These are phyloP conservation scores for Chamaecrista fasciculata DNA, from an alignment of 306 rosid species.

Conservation along the genomic window DNA sequence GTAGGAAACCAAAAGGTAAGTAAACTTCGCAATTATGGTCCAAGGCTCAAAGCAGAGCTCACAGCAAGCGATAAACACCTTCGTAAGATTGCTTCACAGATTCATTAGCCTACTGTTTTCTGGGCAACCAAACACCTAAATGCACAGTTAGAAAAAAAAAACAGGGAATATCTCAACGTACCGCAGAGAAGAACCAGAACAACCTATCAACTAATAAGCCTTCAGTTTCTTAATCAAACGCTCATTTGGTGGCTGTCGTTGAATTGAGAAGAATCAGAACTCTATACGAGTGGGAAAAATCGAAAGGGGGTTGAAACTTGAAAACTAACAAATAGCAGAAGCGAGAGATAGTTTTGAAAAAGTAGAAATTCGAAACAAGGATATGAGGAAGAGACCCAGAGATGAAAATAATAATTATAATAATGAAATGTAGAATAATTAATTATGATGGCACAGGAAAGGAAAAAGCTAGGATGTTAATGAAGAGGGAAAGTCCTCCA, in stretches of 20 bases:
- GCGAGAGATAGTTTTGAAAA: neutral
- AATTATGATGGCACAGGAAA: slow-evolving; percentile 32
- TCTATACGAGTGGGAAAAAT: slow-evolving; percentile 23
- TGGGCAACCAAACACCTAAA: slow-evolving; percentile 26
- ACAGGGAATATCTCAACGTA: slow-evolving; percentile 23
- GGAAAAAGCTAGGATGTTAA: slow-evolving; percentile 36
- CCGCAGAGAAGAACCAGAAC: slow-evolving; percentile 26
- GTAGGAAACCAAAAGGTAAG: neutral
- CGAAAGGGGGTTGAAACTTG: slow-evolving; percentile 20
- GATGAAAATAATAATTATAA: slow-evolving; percentile 14
- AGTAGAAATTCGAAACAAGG: slow-evolving; percentile 13
- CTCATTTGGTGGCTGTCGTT: slow-evolving; percentile 25
- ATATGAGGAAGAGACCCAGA: slow-evolving; percentile 18
- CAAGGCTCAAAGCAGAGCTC: neutral
- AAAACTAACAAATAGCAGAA: neutral
- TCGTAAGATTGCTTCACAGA: slow-evolving; percentile 6
- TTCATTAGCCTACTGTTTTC: slow-evolving; percentile 8
- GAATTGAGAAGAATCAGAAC: slow-evolving; percentile 35
- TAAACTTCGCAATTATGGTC: slow-evolving; percentile 9
- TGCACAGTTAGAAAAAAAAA: slow-evolving; percentile 20
- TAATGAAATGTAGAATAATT: slow-evolving; percentile 12
- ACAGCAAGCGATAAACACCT: neutral
- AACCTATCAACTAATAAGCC: neutral
- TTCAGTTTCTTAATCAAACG: slow-evolving; percentile 15
- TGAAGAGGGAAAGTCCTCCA: neutral